Conservation (phyloP, 1,284 basidiomycete species). For the Austropuccinia psidii region DNA sequence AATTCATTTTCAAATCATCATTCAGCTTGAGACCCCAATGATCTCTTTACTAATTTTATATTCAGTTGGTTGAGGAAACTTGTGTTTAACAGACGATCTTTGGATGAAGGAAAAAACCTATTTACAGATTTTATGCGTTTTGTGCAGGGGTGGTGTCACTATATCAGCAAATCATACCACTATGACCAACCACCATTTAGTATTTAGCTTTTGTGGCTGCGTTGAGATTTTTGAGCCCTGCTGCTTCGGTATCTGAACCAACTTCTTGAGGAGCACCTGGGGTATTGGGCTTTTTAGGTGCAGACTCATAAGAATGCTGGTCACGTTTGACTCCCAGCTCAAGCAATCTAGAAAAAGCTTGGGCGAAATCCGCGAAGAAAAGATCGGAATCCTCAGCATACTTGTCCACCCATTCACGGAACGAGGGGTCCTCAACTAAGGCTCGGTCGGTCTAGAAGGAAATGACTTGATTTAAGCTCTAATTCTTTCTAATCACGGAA, state of each 20-base stretch:
- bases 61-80: too few species aligned
- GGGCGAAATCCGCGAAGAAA: constrained; percentile 55
- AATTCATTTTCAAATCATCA: too few species aligned
- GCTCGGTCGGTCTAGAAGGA: constrained; percentile 49
- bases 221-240: not conserved
- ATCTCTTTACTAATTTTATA: too few species aligned
- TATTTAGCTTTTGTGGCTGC: not conserved
- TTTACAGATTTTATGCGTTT: too few species aligned
- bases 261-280: constrained; percentile 11
- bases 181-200: too few species aligned
- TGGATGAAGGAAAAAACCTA: too few species aligned
- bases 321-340: constrained; percentile 45
- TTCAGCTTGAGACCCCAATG: too few species aligned
- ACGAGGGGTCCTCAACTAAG: constrained; percentile 48
- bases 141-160: too few species aligned
- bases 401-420: constrained; percentile 50
- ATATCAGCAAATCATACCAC: too few species aligned
- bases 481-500: not conserved
- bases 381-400: constrained; percentile 53
- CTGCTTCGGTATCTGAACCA: constrained; percentile 22
- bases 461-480: too few species aligned
- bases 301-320: constrained; percentile 5
- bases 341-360: constrained; percentile 48
- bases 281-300: constrained; percentile 5
- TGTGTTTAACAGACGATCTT: too few species aligned